Percentiles rank a stretch among this genome's conserved stretches.
Conservation (phyloP, 805 yeast species). For the Sugiyamaella chiloensis region DNA sequence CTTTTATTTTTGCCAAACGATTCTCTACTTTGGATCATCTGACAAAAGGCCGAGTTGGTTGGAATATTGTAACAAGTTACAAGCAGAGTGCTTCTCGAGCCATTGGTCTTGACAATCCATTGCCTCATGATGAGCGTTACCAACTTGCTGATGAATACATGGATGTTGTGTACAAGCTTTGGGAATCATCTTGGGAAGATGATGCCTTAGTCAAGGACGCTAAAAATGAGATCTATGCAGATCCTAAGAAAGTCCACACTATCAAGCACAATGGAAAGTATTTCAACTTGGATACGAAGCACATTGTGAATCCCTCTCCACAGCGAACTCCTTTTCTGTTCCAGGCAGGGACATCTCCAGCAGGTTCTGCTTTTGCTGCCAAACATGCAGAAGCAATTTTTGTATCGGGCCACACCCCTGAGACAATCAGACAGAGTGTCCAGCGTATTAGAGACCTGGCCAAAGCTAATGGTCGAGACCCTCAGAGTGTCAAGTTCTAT, state of each 20-base stretch:
- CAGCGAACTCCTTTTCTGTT: conserved; percentile 43
- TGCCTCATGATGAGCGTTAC: conserved; percentile 42
- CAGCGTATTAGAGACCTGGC: conserved; percentile 36
- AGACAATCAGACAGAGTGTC: conserved; percentile 30
- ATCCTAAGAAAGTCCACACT: conserved; percentile 39
- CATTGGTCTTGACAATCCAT: conserved; percentile 37
- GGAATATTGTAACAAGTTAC: conserved; percentile 46
- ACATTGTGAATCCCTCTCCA: conserved; percentile 42
- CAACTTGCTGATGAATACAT: conserved; percentile 40
- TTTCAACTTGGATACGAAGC: conserved; percentile 43
- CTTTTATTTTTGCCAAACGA: conserved; percentile 42
- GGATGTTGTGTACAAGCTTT: conserved; percentile 39
- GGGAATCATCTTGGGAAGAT: conserved; percentile 44
- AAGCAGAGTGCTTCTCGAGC: conserved; percentile 43
- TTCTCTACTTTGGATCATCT: conserved; percentile 44
- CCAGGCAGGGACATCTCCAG: conserved; percentile 44
- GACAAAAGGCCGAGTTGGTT: conserved; percentile 44
- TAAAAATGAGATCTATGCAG: conserved; percentile 18
- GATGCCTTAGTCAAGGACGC: conserved; percentile 36
- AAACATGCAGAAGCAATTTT: conserved; percentile 43
- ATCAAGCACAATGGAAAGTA: conserved; percentile 41
- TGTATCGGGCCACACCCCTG: conserved; percentile 36
- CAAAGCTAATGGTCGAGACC: conserved; percentile 34
- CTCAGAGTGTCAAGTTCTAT: conserved; percentile 38
- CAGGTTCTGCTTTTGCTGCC: conserved; percentile 42